Evolutionary conservation across 257 asterid genomes (phyloP).

Genomic region (Capsicum baccatum): DNA sequence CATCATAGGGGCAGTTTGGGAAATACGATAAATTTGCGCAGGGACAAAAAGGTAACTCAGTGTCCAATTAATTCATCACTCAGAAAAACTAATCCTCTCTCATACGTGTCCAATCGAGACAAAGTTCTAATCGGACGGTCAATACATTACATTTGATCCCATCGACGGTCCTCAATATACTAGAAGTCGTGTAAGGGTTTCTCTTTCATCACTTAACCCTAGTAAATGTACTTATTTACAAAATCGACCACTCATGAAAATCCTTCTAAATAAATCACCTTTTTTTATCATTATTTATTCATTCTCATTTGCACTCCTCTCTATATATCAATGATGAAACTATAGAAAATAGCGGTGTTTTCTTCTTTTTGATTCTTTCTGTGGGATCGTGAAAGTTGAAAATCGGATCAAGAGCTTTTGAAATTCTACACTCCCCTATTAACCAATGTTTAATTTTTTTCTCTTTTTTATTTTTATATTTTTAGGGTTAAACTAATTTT

Average conservation of each 20-base stretch:
- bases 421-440: constrained; percentile 55
- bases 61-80: constrained; percentile 48
- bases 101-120: background rate
- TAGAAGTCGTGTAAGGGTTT: background rate
- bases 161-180: constrained; percentile 37
- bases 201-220: background rate
- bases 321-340: background rate
- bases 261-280: background rate
- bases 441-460: constrained; percentile 48
- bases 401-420: constrained; percentile 65
- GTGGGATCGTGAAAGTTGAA: constrained; percentile 60
- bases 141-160: background rate
- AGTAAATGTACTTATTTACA: background rate
- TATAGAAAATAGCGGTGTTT: background rate
- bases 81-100: constrained; percentile 29
- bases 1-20: constrained; percentile 28
- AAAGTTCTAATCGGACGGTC: constrained; percentile 42
- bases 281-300: background rate
- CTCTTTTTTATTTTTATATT: background rate
- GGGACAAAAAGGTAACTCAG: constrained; percentile 56
- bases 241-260: constrained; percentile 27
- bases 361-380: background rate
- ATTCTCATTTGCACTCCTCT: background rate
- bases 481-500: background rate
- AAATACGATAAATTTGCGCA: constrained; percentile 17